Evolutionary conservation across 306 rosid genomes (phyloP), one percentile per base, ranked within the genome.

Genomic region (Cicer cuneatum): DNA sequence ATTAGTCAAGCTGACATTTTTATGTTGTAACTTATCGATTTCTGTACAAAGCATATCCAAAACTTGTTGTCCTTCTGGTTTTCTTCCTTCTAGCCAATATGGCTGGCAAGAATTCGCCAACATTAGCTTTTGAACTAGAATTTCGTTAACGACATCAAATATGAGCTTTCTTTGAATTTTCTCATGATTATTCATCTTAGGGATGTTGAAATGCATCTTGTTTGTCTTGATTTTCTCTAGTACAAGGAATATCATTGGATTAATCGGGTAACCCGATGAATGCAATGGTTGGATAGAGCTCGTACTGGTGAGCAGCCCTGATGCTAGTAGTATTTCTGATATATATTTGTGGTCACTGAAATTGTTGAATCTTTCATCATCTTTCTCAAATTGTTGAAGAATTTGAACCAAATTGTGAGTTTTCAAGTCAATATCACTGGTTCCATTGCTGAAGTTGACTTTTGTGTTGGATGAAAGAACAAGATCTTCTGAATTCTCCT

Each of bases 271-370:
- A 69, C 72, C 75, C 2, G 85, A 72, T 51, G 90, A 81, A 47
- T 84, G 78, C 67, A 83, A 54, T 43, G 72, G 77, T 70, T 85
- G 69, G 71, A 85, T 51, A 56, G 79, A 85, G 74, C 76, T 74
- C 2, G 80, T 80, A 72, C 80, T 78, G 59, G 76, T 29, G 53
- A 87, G 90, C 15, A 90, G 69, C 46, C 87, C 90, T 45, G 95
- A 92, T 65, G 88, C 90, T 14, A 82, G 54, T 64, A 92, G 63
- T 88, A 90, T 83, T 69, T 92, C 93, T 80, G 87, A 85, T 81
- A 95, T 85, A 85, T 92, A 95, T 72, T 62, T 81, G 84, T 86
- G 92, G 62, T 87, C 90, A 33, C 91, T 88, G 81, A 87, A 86
- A 61, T 78, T 81, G 51, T 72, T 56, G 73, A 79, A 54, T 57